A percentile compares a stretch with the other conserved stretches of the same genome.
These are phyloP conservation scores for Speleostelium caveatum DNA, from an alignment of 78 protist species.

Conservation along the genomic window DNA sequence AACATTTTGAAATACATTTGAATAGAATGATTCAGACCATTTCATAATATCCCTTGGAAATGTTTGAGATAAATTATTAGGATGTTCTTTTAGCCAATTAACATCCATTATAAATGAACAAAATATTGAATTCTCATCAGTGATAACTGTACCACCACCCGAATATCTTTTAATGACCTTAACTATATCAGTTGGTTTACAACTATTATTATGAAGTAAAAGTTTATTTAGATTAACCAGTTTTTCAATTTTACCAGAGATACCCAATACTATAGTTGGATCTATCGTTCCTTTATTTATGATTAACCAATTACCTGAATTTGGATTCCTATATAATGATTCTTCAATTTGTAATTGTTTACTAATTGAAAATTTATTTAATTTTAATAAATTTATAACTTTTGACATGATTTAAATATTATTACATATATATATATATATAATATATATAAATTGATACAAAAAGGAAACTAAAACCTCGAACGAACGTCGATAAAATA, in stretches of 20 bases:
- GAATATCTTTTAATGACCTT: conserved; percentile 34
- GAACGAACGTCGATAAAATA: no score
- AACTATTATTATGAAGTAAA: not conserved
- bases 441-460: no score
- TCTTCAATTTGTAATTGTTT: conserved; percentile 63
- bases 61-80: not conserved
- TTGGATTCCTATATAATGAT: conserved; percentile 29
- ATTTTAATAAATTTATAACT: conserved; percentile 16
- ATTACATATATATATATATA: no score
- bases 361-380: conserved; percentile 27
- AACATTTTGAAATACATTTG: conserved; percentile 19
- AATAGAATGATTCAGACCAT: conserved; percentile 42
- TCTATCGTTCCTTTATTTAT: conserved; percentile 56
- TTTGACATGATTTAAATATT: no score
- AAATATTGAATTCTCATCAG: conserved; percentile 38
- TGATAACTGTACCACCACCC: conserved; percentile 75
- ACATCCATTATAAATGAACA: conserved; percentile 21
- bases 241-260: conserved; percentile 44
- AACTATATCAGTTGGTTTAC: not conserved
- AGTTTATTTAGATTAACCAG: conserved; percentile 31
- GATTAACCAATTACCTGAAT: conserved; percentile 62
- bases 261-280: conserved; percentile 51
- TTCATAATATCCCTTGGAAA: conserved; percentile 69
- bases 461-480: no score
- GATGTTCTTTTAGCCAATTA: not conserved